Conservation (phyloP, 345 rosid species). For the Trapa incisa region DNA sequence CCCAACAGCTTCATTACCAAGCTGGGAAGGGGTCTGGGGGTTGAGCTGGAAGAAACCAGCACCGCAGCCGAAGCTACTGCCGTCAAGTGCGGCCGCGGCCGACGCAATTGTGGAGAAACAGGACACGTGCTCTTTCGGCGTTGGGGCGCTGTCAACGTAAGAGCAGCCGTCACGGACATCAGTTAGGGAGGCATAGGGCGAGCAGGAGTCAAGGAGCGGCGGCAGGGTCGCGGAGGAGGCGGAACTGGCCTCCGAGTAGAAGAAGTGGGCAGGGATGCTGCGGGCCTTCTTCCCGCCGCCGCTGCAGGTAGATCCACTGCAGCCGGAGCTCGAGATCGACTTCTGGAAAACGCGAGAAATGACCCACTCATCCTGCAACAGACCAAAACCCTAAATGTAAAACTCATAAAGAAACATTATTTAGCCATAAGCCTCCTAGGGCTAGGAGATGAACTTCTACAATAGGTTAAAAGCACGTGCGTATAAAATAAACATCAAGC, state of each 20-base stretch:
- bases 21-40: constrained; percentile 15
- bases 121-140: constrained; percentile 92
- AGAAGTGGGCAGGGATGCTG: constrained; percentile 17
- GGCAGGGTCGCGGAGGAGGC: constrained; percentile 74
- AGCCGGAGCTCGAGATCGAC: constrained; percentile 24
- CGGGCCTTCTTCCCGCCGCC: constrained; percentile 33
- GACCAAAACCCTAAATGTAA: neutral
- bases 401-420: too few relatives aligned
- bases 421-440: too few relatives aligned
- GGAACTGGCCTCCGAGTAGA: constrained; percentile 36
- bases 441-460: too few relatives aligned
- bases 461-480: too few relatives aligned
- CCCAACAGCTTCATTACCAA: constrained; percentile 11
- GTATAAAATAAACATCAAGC: too few relatives aligned
- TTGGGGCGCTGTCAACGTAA: constrained; percentile 35
- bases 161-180: constrained; percentile 39
- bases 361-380: constrained; percentile 83
- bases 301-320: constrained; percentile 12
- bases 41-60: constrained; percentile 19
- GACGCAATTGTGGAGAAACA: constrained; percentile 94
- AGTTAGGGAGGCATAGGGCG: constrained; percentile 14
- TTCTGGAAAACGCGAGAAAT: constrained; percentile 78
- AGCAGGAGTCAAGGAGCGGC: constrained; percentile 43
- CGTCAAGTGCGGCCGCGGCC: constrained; percentile 26
- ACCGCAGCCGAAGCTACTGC: constrained; percentile 15